Percentiles rank a stretch among this genome's conserved stretches.
Evolutionary conservation across 495 filamentous ascomycete species (phyloP).

Genomic region (Neurospora hispaniola): DNA sequence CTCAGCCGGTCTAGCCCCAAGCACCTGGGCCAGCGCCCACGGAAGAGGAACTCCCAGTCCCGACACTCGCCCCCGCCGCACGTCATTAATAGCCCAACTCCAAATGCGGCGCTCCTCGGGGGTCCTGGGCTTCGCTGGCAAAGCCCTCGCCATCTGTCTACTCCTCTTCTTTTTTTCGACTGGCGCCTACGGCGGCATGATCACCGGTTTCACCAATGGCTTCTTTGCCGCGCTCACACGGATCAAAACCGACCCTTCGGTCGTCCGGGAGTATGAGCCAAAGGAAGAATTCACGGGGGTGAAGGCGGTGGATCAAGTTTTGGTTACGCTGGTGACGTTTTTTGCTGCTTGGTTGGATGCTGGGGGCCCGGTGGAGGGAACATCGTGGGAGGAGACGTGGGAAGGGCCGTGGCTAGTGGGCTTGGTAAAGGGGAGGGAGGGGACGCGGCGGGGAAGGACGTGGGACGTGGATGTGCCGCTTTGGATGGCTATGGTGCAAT

Average conservation of each 20-base stretch:
- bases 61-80: background rate
- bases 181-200: background rate
- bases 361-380: background rate
- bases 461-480: constrained; percentile 36
- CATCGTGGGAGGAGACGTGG: background rate
- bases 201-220: background rate
- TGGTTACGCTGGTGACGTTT: constrained; percentile 39
- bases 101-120: background rate
- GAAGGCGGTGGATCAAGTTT: constrained; percentile 32
- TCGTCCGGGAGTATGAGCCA: background rate
- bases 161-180: background rate
- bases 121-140: background rate
- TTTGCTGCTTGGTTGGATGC: constrained; percentile 45
- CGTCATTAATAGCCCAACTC: background rate
- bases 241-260: background rate
- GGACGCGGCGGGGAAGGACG: constrained; percentile 23
- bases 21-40: background rate
- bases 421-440: background rate
- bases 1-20: background rate
- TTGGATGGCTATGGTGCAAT: constrained; percentile 42
- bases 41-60: background rate
- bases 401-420: background rate
- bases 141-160: background rate
- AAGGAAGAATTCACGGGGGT: constrained; percentile 39
- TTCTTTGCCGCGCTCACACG: background rate